Conservation (phyloP, 148 eudicot species). For the Spergularia marina region DNA sequence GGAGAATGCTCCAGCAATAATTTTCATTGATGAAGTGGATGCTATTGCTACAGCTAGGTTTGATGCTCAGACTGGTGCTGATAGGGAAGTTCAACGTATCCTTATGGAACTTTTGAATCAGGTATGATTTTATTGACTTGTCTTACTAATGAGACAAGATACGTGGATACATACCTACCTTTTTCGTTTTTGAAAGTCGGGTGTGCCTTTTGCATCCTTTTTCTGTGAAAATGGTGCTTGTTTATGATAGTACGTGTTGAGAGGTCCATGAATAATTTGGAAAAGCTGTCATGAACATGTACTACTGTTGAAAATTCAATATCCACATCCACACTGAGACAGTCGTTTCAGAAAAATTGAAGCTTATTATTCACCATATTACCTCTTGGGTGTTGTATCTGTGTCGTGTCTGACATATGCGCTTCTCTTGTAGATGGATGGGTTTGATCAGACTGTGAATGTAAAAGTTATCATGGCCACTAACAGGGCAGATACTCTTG, state of each 20-base stretch:
- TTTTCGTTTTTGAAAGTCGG: too few relatives aligned
- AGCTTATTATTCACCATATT: neutral
- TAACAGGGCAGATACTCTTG: conserved; percentile 87
- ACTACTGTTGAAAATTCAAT: too few relatives aligned
- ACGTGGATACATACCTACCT: too few relatives aligned
- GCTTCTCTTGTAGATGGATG: conserved; percentile 68
- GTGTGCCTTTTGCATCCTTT: too few relatives aligned
- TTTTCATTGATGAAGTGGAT: conserved; percentile 93
- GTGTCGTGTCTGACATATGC: conserved; percentile 2
- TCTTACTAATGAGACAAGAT: neutral
- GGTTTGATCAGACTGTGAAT: conserved; percentile 90
- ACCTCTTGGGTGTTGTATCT: neutral
- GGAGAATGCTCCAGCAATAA: conserved; percentile 95
- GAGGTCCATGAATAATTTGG: too few relatives aligned
- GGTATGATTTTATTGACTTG: conserved; percentile 35
- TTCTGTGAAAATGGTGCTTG: too few relatives aligned
- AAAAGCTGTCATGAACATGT: too few relatives aligned
- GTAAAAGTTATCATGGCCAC: conserved; percentile 96
- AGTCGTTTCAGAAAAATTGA: too few relatives aligned
- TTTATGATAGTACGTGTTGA: too few relatives aligned
- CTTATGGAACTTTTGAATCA: conserved; percentile 94
- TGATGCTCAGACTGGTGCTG: conserved; percentile 99
- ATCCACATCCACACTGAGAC: too few relatives aligned
- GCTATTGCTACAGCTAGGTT: conserved; percentile 96
- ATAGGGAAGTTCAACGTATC: conserved; percentile 95